phyloP scores from a whole-genome alignment of 2,329 filamentous ascomycete genomes.

The Ceratocystis ficicola region DNA sequence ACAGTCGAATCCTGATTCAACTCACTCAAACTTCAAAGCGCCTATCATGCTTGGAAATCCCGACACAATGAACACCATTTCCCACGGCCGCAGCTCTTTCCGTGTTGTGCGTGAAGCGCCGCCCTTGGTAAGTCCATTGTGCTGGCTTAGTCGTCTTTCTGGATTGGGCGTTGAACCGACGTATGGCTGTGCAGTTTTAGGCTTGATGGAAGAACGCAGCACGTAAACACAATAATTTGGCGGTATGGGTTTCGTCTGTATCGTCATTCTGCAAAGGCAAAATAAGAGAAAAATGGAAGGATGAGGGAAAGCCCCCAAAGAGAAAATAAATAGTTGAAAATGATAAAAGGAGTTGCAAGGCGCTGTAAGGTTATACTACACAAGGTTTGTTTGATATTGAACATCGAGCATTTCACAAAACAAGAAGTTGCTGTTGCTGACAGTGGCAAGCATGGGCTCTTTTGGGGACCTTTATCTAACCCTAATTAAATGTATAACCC shows the following conservation, averaged over 20 bases:
- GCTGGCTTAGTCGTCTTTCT: slow-evolving; percentile 69
- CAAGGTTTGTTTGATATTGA: neutral
- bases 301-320: neutral
- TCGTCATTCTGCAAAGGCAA: slow-evolving; percentile 30
- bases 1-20: slow-evolving; percentile 22
- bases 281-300: neutral
- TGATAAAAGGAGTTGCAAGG: neutral
- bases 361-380: neutral
- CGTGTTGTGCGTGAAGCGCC: slow-evolving; percentile 68
- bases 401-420: neutral
- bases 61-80: slow-evolving; percentile 75
- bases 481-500: slow-evolving; percentile 15
- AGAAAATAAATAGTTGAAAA: too few species aligned
- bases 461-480: slow-evolving; percentile 7
- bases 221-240: slow-evolving; percentile 91
- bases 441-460: neutral
- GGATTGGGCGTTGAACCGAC: slow-evolving; percentile 89
- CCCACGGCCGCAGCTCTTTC: slow-evolving; percentile 65
- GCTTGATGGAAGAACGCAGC: slow-evolving; percentile 66
- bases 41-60: slow-evolving; percentile 81
- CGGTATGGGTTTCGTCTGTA: slow-evolving; percentile 51
- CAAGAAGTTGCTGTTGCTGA: neutral
- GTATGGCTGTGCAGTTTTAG: slow-evolving; percentile 52
- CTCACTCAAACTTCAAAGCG: slow-evolving; percentile 86
- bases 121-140: slow-evolving; percentile 75